A percentile compares a stretch with the other conserved stretches of the same genome.
Evolutionary conservation across 1,284 basidiomycete species (phyloP).

Genomic region (Pyrrhoderma noxium): DNA sequence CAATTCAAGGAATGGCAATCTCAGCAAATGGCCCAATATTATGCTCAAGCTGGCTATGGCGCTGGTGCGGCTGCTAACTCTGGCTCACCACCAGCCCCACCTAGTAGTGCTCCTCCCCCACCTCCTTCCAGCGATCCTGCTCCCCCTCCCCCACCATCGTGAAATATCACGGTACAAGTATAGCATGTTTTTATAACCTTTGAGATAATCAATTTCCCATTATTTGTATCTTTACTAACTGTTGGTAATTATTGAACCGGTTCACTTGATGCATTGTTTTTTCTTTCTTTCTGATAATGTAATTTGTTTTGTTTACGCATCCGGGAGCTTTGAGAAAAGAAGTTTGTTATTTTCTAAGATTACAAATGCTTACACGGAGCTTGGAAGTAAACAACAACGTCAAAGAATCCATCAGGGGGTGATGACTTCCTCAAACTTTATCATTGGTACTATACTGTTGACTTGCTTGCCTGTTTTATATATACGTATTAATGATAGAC

Average conservation of each 20-base stretch:
- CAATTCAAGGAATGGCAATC: conserved; percentile 77
- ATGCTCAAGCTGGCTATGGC: conserved; percentile 38
- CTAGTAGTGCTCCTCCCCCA: conserved; percentile 11
- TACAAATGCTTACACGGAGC: too few species aligned
- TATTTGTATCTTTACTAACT: background rate
- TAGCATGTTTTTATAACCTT: background rate
- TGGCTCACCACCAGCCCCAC: conserved; percentile 16
- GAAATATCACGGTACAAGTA: background rate
- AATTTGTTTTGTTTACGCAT: too few species aligned
- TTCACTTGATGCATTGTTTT: too few species aligned
- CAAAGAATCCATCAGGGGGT: too few species aligned
- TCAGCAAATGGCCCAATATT: conserved; percentile 57
- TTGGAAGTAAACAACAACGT: too few species aligned
- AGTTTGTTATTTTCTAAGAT: too few species aligned
- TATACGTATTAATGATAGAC: conserved; percentile 42
- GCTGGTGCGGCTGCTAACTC: conserved; percentile 8
- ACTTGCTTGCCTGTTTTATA: conserved; percentile 32
- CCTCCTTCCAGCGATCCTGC: conserved; percentile 14
- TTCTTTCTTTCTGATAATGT: background rate
- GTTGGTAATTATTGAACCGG: background rate
- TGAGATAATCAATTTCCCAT: background rate
- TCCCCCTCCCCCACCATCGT: conserved; percentile 15
- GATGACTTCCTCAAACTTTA: background rate
- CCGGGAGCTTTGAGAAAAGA: too few species aligned
- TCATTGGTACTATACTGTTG: background rate